Base-by-base conservation (phyloP, 192 early-diverging fungal species). In the Coemansia sp. region DNA sequence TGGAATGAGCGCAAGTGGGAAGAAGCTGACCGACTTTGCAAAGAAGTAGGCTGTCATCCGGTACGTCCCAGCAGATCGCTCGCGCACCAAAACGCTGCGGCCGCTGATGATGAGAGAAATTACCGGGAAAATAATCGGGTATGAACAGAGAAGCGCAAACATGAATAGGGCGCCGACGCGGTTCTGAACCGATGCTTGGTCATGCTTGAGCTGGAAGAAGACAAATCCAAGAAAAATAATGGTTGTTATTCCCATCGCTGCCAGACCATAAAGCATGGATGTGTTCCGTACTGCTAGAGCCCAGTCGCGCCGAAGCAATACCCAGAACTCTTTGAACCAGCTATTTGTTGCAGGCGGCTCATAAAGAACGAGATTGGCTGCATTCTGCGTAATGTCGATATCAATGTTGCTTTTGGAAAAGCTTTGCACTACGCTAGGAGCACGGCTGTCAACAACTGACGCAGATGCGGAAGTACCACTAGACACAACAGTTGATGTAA, bases 31-130 rank as follows among this genome's bases (percentile, higher is more conserved):
- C 45, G 82, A 57, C 61, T 83, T 84, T 42, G 83, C 74, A 56
- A 83, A 47, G 49, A 68, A 85, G 38, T 63, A 82, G 34, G 76
- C 57, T 17, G 69, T 66, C 15, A 76, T 52, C 8, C 85, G 59
- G 77, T 85, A 87, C 12, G 71, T 69, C 0, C 82, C 79, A 24
- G 65, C 53, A 18, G 81, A 76, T 2, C 84, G 66, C 65, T 87
- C 85, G n/a, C 82, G 74, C 23, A 66, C 37, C 55, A 83, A 63
- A 48, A 78, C 71, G 46, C 24, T 55, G n/a, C 66, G 62, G 23
- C 78, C 56, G 9, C 46, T 15, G 1, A 61, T 59, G 48, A 68
- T 61, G 3, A 56, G n/a, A 0, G 23, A 44, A 19, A 56, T 51
- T 13, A 54, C 53, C n/a, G 82, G 82, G 71, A 80, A 66, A 19